Evolutionary conservation across 768 basidiomycete genomes (phyloP).

Genomic region (Tulasnella sp.): DNA sequence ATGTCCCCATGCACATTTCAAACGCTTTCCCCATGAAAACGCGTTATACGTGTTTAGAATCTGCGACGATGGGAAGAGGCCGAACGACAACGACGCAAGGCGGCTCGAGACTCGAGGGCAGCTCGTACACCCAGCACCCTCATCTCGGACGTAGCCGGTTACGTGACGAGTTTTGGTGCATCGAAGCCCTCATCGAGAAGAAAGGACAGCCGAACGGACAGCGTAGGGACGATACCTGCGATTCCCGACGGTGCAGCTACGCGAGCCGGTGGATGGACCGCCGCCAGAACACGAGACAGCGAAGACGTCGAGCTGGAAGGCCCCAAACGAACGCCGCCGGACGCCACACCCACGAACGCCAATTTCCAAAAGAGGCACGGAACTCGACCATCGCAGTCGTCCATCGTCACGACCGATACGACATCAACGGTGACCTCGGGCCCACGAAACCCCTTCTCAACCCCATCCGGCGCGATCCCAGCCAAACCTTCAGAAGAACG

Average conservation of each 20-base stretch:
- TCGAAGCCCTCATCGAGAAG: conserved; percentile 9
- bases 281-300: conserved; percentile 25
- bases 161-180: conserved; percentile 9
- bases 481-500: conserved; percentile 12
- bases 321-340: conserved; percentile 1
- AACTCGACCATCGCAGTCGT: conserved; percentile 10
- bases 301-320: conserved; percentile 22
- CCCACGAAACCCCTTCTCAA: conserved; percentile 25
- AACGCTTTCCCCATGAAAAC: background rate
- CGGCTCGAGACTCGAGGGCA: conserved; percentile 60
- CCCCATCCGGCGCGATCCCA: background rate
- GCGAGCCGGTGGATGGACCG: conserved; percentile 22
- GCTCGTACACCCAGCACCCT: conserved; percentile 7
- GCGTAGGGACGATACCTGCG: background rate
- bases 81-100: conserved; percentile 75
- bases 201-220: conserved; percentile 13
- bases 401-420: conserved; percentile 14
- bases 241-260: background rate
- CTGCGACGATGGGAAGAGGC: conserved; percentile 76
- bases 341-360: conserved; percentile 21
- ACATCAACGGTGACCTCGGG: background rate
- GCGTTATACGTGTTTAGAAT: conserved; percentile 52
- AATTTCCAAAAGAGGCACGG: conserved; percentile 3
- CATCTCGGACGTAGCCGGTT: conserved; percentile 28
- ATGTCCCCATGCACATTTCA: background rate